Evolutionary conservation across 2,329 filamentous ascomycete species (phyloP).

Genomic region (Pestalotiopsis sp.): DNA sequence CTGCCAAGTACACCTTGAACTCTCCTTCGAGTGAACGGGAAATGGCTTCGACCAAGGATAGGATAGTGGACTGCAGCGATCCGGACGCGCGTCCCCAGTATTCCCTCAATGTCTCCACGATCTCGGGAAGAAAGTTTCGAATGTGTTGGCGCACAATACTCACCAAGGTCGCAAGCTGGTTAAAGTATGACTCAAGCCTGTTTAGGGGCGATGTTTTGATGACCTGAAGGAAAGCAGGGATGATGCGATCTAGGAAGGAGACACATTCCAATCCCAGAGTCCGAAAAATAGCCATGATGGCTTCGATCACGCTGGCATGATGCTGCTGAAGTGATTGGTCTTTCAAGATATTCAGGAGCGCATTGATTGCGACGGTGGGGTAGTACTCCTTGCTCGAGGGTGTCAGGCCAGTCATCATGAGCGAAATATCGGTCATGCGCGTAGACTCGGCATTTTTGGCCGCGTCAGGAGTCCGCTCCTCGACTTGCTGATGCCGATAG

Average conservation of each 20-base stretch:
- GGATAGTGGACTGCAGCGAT: conserved; percentile 85
- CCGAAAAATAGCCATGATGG: conserved; percentile 98
- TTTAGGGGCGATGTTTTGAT: conserved; percentile 80
- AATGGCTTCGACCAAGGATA: conserved; percentile 91
- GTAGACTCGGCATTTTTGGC: conserved; percentile 67
- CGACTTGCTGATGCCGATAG: conserved; percentile 94
- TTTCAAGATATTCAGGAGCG: conserved; percentile 87
- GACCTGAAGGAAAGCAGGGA: conserved; percentile 89
- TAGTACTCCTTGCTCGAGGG: conserved; percentile 99
- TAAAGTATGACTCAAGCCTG: conserved; percentile 94
- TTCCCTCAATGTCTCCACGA: conserved; percentile 83
- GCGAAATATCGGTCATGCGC: conserved; percentile 85
- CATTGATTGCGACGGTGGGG: conserved; percentile 96
- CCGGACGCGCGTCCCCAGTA: conserved; percentile 82
- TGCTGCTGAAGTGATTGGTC: conserved; percentile 89
- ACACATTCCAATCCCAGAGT: conserved; percentile 96
- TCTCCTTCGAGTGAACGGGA: conserved; percentile 93
- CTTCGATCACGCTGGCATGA: conserved; percentile 92
- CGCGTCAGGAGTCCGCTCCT: conserved; percentile 83
- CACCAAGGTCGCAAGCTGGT: conserved; percentile 89
- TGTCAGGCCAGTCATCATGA: conserved; percentile 97
- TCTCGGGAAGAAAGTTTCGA: conserved; percentile 83
- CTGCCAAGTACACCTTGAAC: conserved; percentile 94
- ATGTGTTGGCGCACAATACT: conserved; percentile 97
- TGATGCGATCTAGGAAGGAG: conserved; percentile 89